These are phyloP conservation scores for Byssothecium circinans DNA, from an alignment of 2,329 filamentous ascomycete genomes.

Conservation along the genomic window DNA sequence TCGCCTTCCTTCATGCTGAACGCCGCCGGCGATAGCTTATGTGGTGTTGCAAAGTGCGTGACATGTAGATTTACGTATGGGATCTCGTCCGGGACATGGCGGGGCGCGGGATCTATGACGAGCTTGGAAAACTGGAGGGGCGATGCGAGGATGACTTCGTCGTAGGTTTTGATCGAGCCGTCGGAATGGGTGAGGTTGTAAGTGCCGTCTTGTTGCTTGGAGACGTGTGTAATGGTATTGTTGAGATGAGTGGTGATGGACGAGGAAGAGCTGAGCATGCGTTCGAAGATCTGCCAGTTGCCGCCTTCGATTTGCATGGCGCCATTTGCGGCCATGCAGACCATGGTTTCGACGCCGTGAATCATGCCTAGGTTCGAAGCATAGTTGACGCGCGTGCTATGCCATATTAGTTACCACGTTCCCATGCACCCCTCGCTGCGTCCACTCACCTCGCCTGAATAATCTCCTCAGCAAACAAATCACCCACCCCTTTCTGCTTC, in stretches of 20 bases:
- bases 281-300: constrained; percentile 93
- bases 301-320: constrained; percentile 78
- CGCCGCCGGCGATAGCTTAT: constrained; percentile 68
- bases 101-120: constrained; percentile 47
- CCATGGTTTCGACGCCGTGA: constrained; percentile 87
- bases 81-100: constrained; percentile 69
- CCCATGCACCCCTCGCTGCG: not conserved
- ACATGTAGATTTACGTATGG: constrained; percentile 87
- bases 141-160: constrained; percentile 79
- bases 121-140: constrained; percentile 83
- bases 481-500: constrained; percentile 65
- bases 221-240: constrained; percentile 66
- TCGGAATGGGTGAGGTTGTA: constrained; percentile 47
- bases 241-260: constrained; percentile 63
- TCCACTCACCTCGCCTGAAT: constrained; percentile 67
- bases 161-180: constrained; percentile 55
- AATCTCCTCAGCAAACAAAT: constrained; percentile 73
- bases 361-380: constrained; percentile 84
- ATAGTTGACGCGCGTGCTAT: constrained; percentile 87
- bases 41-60: constrained; percentile 81
- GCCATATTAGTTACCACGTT: constrained; percentile 8
- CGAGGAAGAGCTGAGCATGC: constrained; percentile 69
- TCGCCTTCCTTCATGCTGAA: constrained; percentile 67
- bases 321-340: constrained; percentile 86
- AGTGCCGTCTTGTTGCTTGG: constrained; percentile 36